phyloP scores from a whole-genome alignment of 306 rosid species.

The Cicer chorassanicum region DNA sequence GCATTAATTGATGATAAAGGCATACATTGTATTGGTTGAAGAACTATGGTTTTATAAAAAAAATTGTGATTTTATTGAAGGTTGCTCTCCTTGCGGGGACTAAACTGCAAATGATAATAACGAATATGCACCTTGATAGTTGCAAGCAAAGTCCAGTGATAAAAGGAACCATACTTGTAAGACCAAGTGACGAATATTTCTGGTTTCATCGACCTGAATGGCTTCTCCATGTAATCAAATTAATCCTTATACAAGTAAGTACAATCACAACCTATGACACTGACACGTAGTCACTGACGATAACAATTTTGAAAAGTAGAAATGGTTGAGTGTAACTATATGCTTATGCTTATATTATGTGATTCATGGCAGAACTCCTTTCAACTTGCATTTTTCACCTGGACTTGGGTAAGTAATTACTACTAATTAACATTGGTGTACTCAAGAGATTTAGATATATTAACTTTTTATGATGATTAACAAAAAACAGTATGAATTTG shows the following conservation, averaged over 20 bases:
- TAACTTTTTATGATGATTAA: conserved; percentile 40
- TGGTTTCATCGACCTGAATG: conserved; percentile 68
- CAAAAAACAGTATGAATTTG: conserved; percentile 66
- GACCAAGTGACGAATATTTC: conserved; percentile 59
- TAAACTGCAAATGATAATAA: conserved; percentile 65
- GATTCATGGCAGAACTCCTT: conserved; percentile 62
- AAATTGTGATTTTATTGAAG: conserved; percentile 39
- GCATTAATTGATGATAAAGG: no score
- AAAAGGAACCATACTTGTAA: conserved; percentile 60
- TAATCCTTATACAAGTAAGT: conserved; percentile 65
- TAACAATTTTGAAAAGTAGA: not conserved
- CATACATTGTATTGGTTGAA: not conserved
- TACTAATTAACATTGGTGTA: not conserved
- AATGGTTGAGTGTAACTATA: not conserved
- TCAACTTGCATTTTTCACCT: conserved; percentile 76
- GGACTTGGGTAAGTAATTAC: conserved; percentile 70
- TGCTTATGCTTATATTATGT: not conserved
- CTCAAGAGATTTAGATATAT: not conserved
- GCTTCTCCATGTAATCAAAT: conserved; percentile 65
- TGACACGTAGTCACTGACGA: no score
- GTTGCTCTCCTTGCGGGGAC: conserved; percentile 66
- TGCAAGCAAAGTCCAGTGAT: conserved; percentile 53
- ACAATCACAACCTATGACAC: not conserved
- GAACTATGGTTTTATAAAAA: not conserved
- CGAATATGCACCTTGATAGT: conserved; percentile 66